Conservation (phyloP, 805 yeast species). For the Saturnispora silvae region DNA sequence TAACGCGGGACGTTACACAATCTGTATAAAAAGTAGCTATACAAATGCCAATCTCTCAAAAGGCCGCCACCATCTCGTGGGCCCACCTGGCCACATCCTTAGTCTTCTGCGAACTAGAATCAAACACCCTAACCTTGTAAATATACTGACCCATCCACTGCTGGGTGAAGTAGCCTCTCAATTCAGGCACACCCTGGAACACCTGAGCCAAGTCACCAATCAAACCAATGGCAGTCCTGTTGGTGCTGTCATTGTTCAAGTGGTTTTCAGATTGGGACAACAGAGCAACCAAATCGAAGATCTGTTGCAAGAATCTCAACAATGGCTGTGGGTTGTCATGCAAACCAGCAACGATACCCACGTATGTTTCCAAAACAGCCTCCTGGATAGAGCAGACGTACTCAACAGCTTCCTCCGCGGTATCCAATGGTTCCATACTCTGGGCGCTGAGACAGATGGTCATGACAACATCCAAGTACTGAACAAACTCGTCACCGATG, state of each 20-base stretch:
- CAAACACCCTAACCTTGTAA: slow-evolving; percentile 57
- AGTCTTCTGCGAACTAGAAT: slow-evolving; percentile 52
- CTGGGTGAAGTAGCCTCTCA: slow-evolving; percentile 52
- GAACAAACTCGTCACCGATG: slow-evolving; percentile 66
- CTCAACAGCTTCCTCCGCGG: slow-evolving; percentile 65
- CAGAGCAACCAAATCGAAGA: slow-evolving; percentile 57
- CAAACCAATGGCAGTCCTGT: slow-evolving; percentile 80
- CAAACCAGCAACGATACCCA: slow-evolving; percentile 90
- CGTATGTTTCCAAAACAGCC: slow-evolving; percentile 90
- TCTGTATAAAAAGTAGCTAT: too few relatives aligned
- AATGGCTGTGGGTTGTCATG: slow-evolving; percentile 57
- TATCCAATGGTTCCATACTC: slow-evolving; percentile 47
- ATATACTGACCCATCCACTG: slow-evolving; percentile 76
- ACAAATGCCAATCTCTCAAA: too few relatives aligned
- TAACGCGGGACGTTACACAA: too few relatives aligned
- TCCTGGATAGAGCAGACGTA: slow-evolving; percentile 65
- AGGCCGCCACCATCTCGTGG: slow-evolving; percentile 54
- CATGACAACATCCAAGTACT: slow-evolving; percentile 73
- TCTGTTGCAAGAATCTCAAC: slow-evolving; percentile 52
- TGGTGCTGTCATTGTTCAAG: slow-evolving; percentile 54
- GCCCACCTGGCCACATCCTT: slow-evolving; percentile 98
- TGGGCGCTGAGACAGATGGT: slow-evolving; percentile 62
- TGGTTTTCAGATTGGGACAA: slow-evolving; percentile 52
- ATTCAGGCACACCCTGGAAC: slow-evolving; percentile 70
- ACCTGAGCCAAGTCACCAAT: slow-evolving; percentile 88